A percentile compares a stretch with the other conserved stretches of the same genome.
These are phyloP conservation scores for Lathyrus sativus DNA, from an alignment of 306 rosid genomes.

Conservation along the genomic window DNA sequence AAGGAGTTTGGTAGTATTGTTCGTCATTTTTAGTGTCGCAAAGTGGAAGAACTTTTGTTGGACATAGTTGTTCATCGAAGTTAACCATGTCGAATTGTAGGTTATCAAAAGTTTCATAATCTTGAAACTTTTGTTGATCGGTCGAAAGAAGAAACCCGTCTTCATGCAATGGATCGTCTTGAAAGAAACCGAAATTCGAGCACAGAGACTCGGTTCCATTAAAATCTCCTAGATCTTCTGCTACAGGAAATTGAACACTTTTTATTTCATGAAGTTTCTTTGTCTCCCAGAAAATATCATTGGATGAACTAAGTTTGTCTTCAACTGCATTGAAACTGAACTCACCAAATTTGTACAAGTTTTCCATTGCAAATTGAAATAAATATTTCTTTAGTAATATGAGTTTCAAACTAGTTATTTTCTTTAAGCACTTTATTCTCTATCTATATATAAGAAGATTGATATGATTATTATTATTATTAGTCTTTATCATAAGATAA, in stretches of 20 bases:
- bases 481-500: background rate
- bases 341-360: constrained; percentile 36
- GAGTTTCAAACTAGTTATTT: constrained; percentile 24
- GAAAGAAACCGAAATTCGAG: constrained; percentile 36
- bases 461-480: background rate
- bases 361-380: constrained; percentile 41
- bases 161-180: constrained; percentile 31
- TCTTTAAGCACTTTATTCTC: background rate
- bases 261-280: constrained; percentile 28
- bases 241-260: constrained; percentile 24
- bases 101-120: constrained; percentile 42
- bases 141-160: constrained; percentile 31
- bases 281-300: constrained; percentile 31
- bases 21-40: constrained; percentile 35
- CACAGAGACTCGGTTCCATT: constrained; percentile 35
- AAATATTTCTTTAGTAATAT: background rate
- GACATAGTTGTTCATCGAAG: constrained; percentile 32
- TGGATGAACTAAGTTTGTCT: constrained; percentile 41
- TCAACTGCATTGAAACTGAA: constrained; percentile 31
- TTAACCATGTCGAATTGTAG: constrained; percentile 44
- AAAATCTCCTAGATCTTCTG: constrained; percentile 31
- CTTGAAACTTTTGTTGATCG: constrained; percentile 43
- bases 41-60: constrained; percentile 32
- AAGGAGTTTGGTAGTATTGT: constrained; percentile 27
- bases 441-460: constrained; percentile 14